phyloP scores from a whole-genome alignment of 306 rosid species.

The Pyrus communis region DNA sequence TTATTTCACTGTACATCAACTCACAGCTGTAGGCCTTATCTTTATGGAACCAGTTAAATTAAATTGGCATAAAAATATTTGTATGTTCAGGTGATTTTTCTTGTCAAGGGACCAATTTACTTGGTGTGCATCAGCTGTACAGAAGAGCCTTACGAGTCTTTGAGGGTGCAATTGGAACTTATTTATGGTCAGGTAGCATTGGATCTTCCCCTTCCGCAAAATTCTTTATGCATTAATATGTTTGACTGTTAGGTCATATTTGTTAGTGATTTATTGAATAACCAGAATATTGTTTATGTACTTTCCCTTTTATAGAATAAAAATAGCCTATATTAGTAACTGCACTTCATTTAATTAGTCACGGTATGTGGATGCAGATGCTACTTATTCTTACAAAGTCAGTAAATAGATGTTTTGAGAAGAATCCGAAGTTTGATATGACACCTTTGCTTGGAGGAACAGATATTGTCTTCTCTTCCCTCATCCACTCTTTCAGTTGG shows the following conservation, averaged over 20 bases:
- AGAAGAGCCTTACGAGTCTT: constrained; percentile 83
- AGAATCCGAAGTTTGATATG: constrained; percentile 97
- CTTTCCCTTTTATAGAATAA: constrained; percentile 1
- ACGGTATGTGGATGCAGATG: constrained; percentile 61
- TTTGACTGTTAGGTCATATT: constrained; percentile 11
- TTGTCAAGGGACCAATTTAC: constrained; percentile 94
- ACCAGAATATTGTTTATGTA: neutral
- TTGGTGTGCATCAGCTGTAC: constrained; percentile 94
- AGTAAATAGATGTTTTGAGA: constrained; percentile 87
- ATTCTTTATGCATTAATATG: constrained; percentile 1
- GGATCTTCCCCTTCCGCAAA: constrained; percentile 12
- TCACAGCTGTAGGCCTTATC: neutral
- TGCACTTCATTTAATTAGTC: constrained; percentile 15
- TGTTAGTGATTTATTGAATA: constrained; percentile 6
- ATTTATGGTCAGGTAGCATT: constrained; percentile 81
- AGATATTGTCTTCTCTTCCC: constrained; percentile 90
- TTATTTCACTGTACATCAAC: neutral
- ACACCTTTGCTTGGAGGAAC: constrained; percentile 97
- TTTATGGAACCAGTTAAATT: neutral
- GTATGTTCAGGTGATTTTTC: constrained; percentile 71
- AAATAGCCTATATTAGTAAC: constrained; percentile 12
- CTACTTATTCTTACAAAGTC: constrained; percentile 88
- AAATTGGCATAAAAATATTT: constrained; percentile 5
- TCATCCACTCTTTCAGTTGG: constrained; percentile 87
- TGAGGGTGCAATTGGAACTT: constrained; percentile 79